A percentile compares a stretch with the other conserved stretches of the same genome.
Conservation (phyloP, 2,329 filamentous ascomycete genomes). For the Diaporthe sp. region DNA sequence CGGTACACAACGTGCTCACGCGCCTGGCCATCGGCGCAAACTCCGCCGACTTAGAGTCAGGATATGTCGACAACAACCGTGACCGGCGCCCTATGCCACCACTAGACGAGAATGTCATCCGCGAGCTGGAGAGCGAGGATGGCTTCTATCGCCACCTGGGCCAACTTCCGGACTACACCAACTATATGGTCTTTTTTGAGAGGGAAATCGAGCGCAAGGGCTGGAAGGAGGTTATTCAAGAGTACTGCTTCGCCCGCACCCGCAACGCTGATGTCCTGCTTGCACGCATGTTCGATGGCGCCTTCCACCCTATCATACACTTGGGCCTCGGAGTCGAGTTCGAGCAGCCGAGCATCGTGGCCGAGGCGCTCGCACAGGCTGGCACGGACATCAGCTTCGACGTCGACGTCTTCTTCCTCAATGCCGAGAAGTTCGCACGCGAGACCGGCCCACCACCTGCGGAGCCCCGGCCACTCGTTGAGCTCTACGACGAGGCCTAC, state of each 20-base stretch:
- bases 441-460: background rate
- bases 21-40: constrained; percentile 82
- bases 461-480: constrained; percentile 37
- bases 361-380: constrained; percentile 84
- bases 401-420: constrained; percentile 2
- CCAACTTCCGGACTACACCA: constrained; percentile 72
- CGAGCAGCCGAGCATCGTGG: constrained; percentile 82
- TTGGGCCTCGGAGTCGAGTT: constrained; percentile 89
- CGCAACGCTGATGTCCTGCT: constrained; percentile 77
- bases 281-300: constrained; percentile 70
- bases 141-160: constrained; percentile 4
- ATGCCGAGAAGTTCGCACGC: background rate
- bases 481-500: constrained; percentile 45
- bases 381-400: background rate
- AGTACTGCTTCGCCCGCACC: constrained; percentile 78
- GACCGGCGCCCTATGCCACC: constrained; percentile 13
- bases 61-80: background rate
- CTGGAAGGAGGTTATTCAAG: constrained; percentile 72
- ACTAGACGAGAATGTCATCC: background rate
- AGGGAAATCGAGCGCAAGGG: constrained; percentile 73
- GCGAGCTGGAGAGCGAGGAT: background rate
- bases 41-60: background rate
- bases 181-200: constrained; percentile 84
- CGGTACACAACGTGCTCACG: constrained; percentile 81
- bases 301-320: constrained; percentile 86